phyloP scores from a whole-genome alignment of 2,329 filamentous ascomycete genomes.

The Fusarium ramigenum region DNA sequence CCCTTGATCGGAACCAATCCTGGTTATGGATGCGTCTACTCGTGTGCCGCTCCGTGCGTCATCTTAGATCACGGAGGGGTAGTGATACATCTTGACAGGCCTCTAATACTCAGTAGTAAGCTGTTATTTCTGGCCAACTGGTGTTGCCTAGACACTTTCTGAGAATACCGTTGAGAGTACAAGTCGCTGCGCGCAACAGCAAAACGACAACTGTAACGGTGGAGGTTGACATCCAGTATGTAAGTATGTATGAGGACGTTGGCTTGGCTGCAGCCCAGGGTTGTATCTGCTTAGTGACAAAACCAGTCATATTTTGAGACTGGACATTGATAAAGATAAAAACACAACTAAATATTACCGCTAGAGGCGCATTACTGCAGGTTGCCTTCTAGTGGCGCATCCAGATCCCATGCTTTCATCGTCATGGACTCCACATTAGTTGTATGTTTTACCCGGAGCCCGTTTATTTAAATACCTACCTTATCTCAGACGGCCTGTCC shows the following conservation, averaged over 20 bases:
- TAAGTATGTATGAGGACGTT: not conserved
- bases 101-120: not conserved
- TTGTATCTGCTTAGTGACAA: conserved; percentile 21
- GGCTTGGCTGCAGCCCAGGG: conserved; percentile 6
- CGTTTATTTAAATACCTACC: conserved; percentile 4
- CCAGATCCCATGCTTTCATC: conserved; percentile 24
- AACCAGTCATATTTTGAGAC: conserved; percentile 17
- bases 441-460: conserved; percentile 1
- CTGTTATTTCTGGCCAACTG: not conserved
- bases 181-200: not conserved
- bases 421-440: conserved; percentile 24
- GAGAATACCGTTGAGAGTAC: not conserved
- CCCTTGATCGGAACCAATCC: conserved; percentile 17
- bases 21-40: not conserved
- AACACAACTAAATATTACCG: not conserved
- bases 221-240: not conserved
- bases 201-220: not conserved
- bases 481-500: not conserved
- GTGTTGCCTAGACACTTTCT: not conserved
- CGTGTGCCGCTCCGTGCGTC: conserved; percentile 21
- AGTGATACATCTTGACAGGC: not conserved
- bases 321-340: not conserved
- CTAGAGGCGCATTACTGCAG: conserved; percentile 19
- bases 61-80: conserved; percentile 22
- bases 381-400: conserved; percentile 23